Conservation (phyloP, 805 yeast species). For the Lipomyces sp. region DNA sequence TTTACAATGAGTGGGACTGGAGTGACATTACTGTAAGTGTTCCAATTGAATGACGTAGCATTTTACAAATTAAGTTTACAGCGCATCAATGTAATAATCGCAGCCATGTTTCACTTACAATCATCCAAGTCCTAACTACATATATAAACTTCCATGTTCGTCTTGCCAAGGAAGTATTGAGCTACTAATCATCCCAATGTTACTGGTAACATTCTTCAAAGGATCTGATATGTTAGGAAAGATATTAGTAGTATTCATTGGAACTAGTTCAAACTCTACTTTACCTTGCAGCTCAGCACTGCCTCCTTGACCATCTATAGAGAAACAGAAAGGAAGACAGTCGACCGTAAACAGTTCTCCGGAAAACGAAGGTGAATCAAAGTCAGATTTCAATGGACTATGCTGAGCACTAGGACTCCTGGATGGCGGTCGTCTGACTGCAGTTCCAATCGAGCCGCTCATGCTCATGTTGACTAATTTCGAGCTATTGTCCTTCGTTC, state of each 20-base stretch:
- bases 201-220: slow-evolving; percentile 1
- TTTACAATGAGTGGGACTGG: not conserved
- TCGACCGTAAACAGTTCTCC: not conserved
- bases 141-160: not conserved
- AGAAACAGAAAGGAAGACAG: slow-evolving; percentile 5
- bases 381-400: not conserved
- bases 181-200: not conserved
- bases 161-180: not conserved
- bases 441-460: not conserved
- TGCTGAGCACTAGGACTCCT: slow-evolving; percentile 1
- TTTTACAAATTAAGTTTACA: not conserved
- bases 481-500: not conserved
- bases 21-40: not conserved
- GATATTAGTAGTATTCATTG: not conserved
- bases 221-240: not conserved
- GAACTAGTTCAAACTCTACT: not conserved
- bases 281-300: not conserved
- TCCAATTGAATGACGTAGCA: not conserved
- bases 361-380: slow-evolving; percentile 4
- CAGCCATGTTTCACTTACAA: not conserved
- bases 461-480: not conserved
- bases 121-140: not conserved
- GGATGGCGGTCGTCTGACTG: not conserved
- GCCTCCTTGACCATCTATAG: slow-evolving; percentile 3
- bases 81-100: not conserved